Evolutionary conservation across 2,329 filamentous ascomycete species (phyloP).

Genomic region (Xylaria digitata): DNA sequence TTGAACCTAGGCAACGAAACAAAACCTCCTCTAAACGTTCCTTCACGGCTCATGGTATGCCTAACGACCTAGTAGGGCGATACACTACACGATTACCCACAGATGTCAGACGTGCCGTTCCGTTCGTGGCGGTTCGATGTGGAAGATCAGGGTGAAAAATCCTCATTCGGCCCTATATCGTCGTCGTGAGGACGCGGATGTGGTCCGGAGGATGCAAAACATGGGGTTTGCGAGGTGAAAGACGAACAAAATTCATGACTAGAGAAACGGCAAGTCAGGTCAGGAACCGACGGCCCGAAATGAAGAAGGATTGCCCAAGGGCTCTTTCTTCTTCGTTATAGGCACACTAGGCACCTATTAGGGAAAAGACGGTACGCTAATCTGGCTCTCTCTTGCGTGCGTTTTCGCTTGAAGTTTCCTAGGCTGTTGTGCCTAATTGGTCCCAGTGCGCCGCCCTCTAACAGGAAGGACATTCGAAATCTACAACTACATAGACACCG

Average conservation of each 20-base stretch:
- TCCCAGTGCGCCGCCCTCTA: not conserved
- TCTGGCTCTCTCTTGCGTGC: not conserved
- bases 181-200: constrained; percentile 12
- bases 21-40: not conserved
- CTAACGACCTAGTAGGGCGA: too few species aligned
- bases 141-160: not conserved
- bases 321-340: not conserved
- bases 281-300: constrained; percentile 32
- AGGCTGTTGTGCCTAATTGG: not conserved
- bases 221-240: not conserved
- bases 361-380: not conserved
- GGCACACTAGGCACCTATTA: too few species aligned
- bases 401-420: not conserved
- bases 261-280: not conserved
- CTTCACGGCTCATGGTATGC: too few species aligned
- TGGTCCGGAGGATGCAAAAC: not conserved
- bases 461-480: not conserved
- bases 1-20: not conserved
- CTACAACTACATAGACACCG: not conserved
- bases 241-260: not conserved
- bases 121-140: not conserved
- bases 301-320: constrained; percentile 22
- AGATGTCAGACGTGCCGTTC: constrained; percentile 29
- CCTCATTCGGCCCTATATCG: constrained; percentile 3
- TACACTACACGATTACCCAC: not conserved